These are phyloP conservation scores for Blastobotrys arbuscula DNA, from an alignment of 1,139 yeast species.

Conservation along the genomic window DNA sequence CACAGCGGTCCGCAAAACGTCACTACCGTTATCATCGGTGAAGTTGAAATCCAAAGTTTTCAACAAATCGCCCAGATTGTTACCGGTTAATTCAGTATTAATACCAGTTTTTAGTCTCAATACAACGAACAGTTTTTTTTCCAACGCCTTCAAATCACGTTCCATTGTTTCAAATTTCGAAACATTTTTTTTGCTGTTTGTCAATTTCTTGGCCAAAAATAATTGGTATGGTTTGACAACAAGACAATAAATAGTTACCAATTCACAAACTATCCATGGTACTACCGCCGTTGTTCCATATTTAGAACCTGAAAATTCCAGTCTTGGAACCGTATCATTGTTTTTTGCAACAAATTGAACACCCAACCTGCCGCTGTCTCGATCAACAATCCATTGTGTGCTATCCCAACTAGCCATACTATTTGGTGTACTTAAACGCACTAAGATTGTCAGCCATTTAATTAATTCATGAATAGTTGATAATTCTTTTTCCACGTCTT, in stretches of 20 bases:
- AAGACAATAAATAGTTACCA: background rate
- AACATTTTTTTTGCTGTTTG: background rate
- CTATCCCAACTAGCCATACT: background rate
- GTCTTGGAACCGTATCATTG: background rate
- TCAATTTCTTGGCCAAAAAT: background rate
- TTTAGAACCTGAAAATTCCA: background rate
- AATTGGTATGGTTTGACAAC: constrained; percentile 2
- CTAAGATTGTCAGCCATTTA: constrained; percentile 2
- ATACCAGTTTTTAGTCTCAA: background rate
- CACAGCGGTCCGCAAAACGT: background rate
- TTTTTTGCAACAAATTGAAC: background rate
- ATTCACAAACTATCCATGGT: constrained; percentile 8
- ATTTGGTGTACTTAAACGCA: background rate
- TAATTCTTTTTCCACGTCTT: background rate
- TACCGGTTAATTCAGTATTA: background rate
- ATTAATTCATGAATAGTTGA: background rate
- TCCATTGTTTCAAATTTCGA: background rate
- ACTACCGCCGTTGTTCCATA: background rate
- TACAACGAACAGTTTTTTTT: background rate
- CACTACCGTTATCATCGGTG: background rate
- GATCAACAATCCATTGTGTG: background rate
- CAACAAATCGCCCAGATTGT: background rate
- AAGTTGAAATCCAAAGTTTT: background rate
- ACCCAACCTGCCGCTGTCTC: background rate
- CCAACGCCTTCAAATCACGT: background rate